phyloP scores from a whole-genome alignment of 2,329 filamentous ascomycete species.

The Moelleriella libera region DNA sequence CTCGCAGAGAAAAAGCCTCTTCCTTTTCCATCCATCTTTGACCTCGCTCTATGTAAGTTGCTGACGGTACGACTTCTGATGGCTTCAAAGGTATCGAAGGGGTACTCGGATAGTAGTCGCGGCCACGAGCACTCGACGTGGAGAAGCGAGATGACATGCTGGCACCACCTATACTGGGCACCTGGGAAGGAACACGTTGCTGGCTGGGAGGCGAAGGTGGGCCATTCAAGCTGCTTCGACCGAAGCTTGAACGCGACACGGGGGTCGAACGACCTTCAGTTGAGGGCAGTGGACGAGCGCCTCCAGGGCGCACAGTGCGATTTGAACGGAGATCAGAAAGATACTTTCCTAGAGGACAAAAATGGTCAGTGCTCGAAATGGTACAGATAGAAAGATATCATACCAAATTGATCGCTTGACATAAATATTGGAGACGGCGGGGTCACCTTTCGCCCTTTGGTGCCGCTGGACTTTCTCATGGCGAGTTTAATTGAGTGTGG shows the following conservation, averaged over 20 bases:
- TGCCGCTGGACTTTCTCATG: slow-evolving; percentile 17
- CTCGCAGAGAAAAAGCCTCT: slow-evolving; percentile 54
- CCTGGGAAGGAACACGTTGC: slow-evolving; percentile 14
- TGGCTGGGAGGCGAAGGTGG: slow-evolving; percentile 13
- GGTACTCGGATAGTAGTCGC: slow-evolving; percentile 36
- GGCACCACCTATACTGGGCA: slow-evolving; percentile 25
- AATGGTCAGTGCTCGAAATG: not conserved
- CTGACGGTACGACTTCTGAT: slow-evolving; percentile 47
- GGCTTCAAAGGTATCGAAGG: slow-evolving; percentile 34
- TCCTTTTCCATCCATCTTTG: slow-evolving; percentile 72
- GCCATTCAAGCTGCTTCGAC: slow-evolving; percentile 17
- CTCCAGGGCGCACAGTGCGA: slow-evolving; percentile 52
- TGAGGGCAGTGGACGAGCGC: slow-evolving; percentile 49
- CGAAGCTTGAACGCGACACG: slow-evolving; percentile 12
- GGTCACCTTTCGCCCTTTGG: slow-evolving; percentile 37
- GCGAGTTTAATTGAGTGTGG: not conserved
- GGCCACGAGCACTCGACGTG: slow-evolving; percentile 25
- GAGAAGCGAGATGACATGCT: slow-evolving; percentile 39
- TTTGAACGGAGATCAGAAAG: slow-evolving; percentile 57
- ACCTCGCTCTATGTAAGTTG: slow-evolving; percentile 59
- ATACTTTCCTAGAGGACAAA: slow-evolving; percentile 42
- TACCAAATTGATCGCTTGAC: slow-evolving; percentile 55
- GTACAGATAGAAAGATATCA: slow-evolving; percentile 1
- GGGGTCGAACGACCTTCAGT: slow-evolving; percentile 15
- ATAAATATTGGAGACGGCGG: slow-evolving; percentile 51